Conservation (phyloP, 2,329 filamentous ascomycete species). For the Chaetomium olivaceum region DNA sequence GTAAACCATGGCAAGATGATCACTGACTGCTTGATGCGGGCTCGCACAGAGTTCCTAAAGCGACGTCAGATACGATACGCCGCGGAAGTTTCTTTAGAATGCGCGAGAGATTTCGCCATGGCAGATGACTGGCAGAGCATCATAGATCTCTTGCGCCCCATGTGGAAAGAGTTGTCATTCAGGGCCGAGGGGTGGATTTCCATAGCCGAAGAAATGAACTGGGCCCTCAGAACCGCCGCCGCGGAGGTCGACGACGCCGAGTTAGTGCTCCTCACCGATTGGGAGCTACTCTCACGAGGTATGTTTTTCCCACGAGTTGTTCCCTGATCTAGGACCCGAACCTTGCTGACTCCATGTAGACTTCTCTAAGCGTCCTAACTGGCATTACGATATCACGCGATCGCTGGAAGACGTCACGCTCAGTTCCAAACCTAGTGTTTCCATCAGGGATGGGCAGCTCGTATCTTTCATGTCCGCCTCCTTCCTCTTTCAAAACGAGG, state of each 20-base stretch:
- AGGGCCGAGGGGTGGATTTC: conserved; percentile 61
- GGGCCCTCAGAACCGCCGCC: conserved; percentile 61
- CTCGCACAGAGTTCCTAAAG: conserved; percentile 55
- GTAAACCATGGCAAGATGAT: conserved; percentile 59
- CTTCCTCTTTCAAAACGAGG: conserved; percentile 59
- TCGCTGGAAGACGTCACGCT: conserved; percentile 54
- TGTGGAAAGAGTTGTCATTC: conserved; percentile 60
- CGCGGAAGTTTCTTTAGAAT: conserved; percentile 59
- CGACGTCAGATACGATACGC: conserved; percentile 55
- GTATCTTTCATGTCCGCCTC: conserved; percentile 38
- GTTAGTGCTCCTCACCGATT: conserved; percentile 62
- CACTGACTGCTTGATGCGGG: conserved; percentile 52
- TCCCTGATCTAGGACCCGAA: conserved; percentile 13
- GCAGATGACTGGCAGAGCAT: conserved; percentile 55
- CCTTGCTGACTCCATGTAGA: conserved; percentile 40
- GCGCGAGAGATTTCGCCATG: conserved; percentile 56
- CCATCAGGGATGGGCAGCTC: conserved; percentile 48
- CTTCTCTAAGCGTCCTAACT: conserved; percentile 56
- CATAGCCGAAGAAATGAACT: conserved; percentile 60
- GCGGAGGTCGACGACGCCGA: conserved; percentile 53
- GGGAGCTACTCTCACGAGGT: conserved; percentile 64
- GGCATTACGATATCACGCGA: conserved; percentile 62
- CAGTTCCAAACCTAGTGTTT: conserved; percentile 50
- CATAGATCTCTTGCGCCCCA: conserved; percentile 54
- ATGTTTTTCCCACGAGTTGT: conserved; percentile 36